Base-by-base conservation (phyloP, 768 basidiomycete species). In the Termitomyces titanicus region DNA sequence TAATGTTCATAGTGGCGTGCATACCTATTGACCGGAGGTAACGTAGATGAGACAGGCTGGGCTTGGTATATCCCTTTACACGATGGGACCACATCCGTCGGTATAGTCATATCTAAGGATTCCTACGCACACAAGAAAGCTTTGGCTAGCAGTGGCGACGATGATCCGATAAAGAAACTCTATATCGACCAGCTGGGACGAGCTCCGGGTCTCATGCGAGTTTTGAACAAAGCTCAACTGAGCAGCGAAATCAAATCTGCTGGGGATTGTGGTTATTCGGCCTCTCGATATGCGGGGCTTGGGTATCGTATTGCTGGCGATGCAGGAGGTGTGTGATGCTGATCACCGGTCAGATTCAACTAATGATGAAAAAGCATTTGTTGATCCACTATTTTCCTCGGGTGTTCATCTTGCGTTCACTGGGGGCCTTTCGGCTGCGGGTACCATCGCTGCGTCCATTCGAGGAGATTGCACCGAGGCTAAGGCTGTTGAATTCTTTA, bases 41-140 rank as follows among this genome's bases (percentile, higher is more conserved):
- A 12, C 5, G 17, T 10, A 80, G 81, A 83, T 57, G 75, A 79
- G 54, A 72, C 74, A 7, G 81, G 81, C 3, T 83, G 81, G 82
- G 72, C 72, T 22, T 83, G 82, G 82, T 76, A 74, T 44, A 83
- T 83, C 46, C 81, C 81, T 20, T 68, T 83, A 27, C 78, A 80
- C 54, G 70, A 79, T 52, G 78, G 75, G 3, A 79, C 72, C 1
- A 74, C 72, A 1, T 82, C 81, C 5, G 65, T 83, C 2, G 82
- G 82, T 3, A 58, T 83, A 37, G 76, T 82, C 10, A 72, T 80
- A 62, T 71, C 78, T 47, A 72, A 77, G 37, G 66, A 65, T 24
- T 53, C 59, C 10, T 70, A 69, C 57, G 69, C 66, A 46, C 66
- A 65, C 25, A 76, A 68, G 56, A 74, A 72, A 57, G 53, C 55